These are phyloP conservation scores for Neoboletus magnificus DNA, from an alignment of 768 basidiomycete genomes.

Conservation along the genomic window DNA sequence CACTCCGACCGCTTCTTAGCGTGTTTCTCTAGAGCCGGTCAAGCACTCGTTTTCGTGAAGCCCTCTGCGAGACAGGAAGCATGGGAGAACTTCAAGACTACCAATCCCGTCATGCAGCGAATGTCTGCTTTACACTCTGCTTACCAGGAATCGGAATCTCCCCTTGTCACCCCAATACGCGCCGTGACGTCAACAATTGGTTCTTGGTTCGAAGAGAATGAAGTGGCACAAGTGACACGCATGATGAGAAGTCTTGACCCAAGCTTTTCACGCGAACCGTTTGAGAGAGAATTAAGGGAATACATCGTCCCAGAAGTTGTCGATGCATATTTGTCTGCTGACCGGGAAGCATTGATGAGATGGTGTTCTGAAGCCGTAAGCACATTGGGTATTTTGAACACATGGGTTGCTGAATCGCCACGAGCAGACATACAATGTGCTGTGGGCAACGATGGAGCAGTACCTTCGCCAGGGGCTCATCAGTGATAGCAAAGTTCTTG, in stretches of 20 bases:
- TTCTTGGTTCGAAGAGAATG: slow-evolving; percentile 94
- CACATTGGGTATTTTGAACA: slow-evolving; percentile 1
- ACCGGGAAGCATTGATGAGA: slow-evolving; percentile 74
- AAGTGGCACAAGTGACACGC: slow-evolving; percentile 92
- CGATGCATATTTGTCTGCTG: slow-evolving; percentile 91
- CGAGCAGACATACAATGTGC: slow-evolving; percentile 88
- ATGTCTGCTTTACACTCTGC: slow-evolving; percentile 58
- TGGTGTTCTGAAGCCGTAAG: slow-evolving; percentile 98
- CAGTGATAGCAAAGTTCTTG: slow-evolving; percentile 90
- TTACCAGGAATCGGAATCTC: slow-evolving; percentile 93
- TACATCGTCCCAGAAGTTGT: slow-evolving; percentile 98
- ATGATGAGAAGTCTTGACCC: slow-evolving; percentile 89
- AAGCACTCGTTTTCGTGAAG: slow-evolving; percentile 80
- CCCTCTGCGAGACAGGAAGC: slow-evolving; percentile 74
- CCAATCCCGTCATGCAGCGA: slow-evolving; percentile 69
- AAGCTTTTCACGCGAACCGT: slow-evolving; percentile 76
- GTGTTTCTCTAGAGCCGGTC: slow-evolving; percentile 67
- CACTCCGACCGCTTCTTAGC: not conserved
- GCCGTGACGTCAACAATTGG: slow-evolving; percentile 82
- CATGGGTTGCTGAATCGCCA: not conserved
- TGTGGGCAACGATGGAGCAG: slow-evolving; percentile 97
- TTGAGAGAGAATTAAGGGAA: slow-evolving; percentile 87
- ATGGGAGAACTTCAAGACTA: slow-evolving; percentile 78
- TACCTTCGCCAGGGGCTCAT: slow-evolving; percentile 88
- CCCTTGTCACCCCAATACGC: slow-evolving; percentile 76